Conservation (phyloP, 345 rosid genomes). For the Viola odorata region DNA sequence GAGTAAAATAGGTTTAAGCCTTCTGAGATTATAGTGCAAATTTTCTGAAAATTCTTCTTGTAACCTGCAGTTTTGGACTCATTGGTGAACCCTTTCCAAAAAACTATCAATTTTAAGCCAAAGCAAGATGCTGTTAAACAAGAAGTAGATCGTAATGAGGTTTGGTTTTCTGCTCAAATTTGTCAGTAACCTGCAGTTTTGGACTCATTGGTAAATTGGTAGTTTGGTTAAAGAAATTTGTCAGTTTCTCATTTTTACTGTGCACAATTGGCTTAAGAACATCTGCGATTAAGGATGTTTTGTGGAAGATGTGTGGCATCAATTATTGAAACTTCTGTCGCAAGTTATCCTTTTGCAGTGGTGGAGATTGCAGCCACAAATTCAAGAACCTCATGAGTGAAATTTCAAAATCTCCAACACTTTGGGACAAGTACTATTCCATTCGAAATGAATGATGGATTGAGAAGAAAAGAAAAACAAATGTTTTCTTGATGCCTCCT, state of each 20-base stretch:
- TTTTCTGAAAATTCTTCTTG: slow-evolving; percentile 1
- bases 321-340: too few species aligned
- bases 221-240: background rate
- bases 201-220: too few species aligned
- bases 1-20: background rate
- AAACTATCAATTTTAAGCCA: slow-evolving; percentile 89
- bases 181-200: too few species aligned
- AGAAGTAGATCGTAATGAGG: slow-evolving; percentile 99
- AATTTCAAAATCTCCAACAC: slow-evolving; percentile 51
- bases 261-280: background rate
- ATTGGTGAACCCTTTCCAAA: slow-evolving; percentile 90
- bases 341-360: slow-evolving; percentile 37
- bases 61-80: slow-evolving; percentile 77
- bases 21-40: background rate
- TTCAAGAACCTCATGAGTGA: slow-evolving; percentile 84
- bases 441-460: slow-evolving; percentile 70
- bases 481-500: too few species aligned
- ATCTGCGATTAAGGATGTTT: background rate
- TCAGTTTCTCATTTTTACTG: background rate
- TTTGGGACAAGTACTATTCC: slow-evolving; percentile 74
- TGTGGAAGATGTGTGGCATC: too few species aligned
- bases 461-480: too few species aligned
- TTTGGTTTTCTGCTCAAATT: slow-evolving; percentile 14
- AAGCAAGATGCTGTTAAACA: slow-evolving; percentile 99
- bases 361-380: slow-evolving; percentile 85